Evolutionary conservation across 441 rosid species (phyloP).

Genomic region (Euphorbia schlechtendalii): DNA sequence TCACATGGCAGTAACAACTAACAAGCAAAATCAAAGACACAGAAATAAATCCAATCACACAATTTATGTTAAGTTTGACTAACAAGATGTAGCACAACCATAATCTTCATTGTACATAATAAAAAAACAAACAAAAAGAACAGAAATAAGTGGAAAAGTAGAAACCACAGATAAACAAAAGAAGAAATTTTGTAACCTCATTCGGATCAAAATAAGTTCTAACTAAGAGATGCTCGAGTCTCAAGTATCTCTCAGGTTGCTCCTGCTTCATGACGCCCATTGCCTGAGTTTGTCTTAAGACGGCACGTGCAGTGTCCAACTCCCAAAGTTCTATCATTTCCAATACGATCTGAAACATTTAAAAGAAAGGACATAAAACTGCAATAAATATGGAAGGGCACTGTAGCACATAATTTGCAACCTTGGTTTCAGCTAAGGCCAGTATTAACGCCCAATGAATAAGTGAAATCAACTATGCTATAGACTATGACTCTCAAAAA

Average conservation of each 20-base stretch:
- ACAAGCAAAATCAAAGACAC: background rate
- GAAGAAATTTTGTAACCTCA: slow-evolving; percentile 51
- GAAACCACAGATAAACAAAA: background rate
- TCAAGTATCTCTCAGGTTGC: slow-evolving; percentile 97
- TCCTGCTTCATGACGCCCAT: slow-evolving; percentile 99
- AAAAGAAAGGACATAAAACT: background rate
- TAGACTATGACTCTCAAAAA: background rate
- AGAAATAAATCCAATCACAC: background rate
- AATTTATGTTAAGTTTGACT: background rate
- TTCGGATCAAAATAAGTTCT: slow-evolving; percentile 96
- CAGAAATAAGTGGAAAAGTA: background rate
- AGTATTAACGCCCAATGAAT: background rate
- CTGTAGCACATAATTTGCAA: background rate
- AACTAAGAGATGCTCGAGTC: slow-evolving; percentile 94
- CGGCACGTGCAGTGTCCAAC: slow-evolving; percentile 93
- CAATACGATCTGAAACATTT: slow-evolving; percentile 62
- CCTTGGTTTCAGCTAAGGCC: background rate
- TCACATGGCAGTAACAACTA: background rate
- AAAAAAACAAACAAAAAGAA: background rate
- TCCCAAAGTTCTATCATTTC: slow-evolving; percentile 99
- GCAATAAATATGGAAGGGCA: too few species aligned
- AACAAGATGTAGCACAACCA: background rate
- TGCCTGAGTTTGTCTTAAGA: slow-evolving; percentile 95
- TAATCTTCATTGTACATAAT: background rate
- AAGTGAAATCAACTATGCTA: background rate